Base-by-base conservation (phyloP, 257 asterid genomes). In the Primulina huaijiensis region DNA sequence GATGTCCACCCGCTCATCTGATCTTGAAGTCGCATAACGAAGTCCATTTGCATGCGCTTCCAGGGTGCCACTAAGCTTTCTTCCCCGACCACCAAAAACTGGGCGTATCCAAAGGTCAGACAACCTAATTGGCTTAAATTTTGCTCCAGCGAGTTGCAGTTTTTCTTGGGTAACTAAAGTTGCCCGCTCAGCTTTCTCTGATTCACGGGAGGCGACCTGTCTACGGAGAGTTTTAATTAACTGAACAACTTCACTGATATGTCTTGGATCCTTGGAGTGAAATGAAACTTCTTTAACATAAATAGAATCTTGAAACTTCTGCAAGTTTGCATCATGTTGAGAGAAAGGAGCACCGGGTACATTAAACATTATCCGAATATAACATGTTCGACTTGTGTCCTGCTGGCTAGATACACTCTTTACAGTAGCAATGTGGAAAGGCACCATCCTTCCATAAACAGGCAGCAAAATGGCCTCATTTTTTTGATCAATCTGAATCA, bases 121-220 rank as follows among this genome's bases (percentile, higher is more conserved):
- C 85, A 89, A 75, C 81, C 81, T 85, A 34, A 87, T 67, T 8
- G 96, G 95, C 83, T 85, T 87, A 65, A 81, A 85, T 76, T 78
- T 89, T 35, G 77, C 82, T 30, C 92, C 95, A 0, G 90, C 86
- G 29, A 87, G 85, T 3, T 78, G 77, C 65, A 89, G 92, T 46
- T 77, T 87, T 68, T 87, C 92, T 74, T 89, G 96, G 19, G 77
- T 78, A 69, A 89, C 96, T 53, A 89, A 74, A 11, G 90, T 89
- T 0, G 96, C 96, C 73, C 96, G 79, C 82, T 89, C 95, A 30
- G 95, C 96, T 71, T 80, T 82, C 76, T 89, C 96, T 40, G 92
- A 82, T 75, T 89, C 96, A 79, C 96, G 77, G n/a, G 90, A 85
- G 77, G 75, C 68, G 55, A 89, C 92, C 73, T 82, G 80, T 12